These are phyloP conservation scores for Aspergillus mulundensis DNA, from an alignment of 495 filamentous ascomycete species.

Conservation along the genomic window DNA sequence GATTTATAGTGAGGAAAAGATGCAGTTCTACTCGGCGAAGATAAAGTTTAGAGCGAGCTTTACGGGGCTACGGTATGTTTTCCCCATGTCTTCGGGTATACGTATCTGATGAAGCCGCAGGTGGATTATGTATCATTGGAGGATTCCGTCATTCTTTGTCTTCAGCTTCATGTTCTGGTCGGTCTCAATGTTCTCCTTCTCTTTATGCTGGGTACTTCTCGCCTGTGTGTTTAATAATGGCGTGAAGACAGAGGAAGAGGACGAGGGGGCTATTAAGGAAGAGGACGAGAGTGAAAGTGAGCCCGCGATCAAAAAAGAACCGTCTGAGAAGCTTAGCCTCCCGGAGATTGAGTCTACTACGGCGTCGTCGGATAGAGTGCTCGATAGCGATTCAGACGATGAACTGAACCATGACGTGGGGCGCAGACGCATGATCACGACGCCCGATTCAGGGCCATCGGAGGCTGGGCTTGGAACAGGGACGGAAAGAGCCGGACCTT, in stretches of 20 bases:
- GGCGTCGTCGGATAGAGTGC: conserved; percentile 14
- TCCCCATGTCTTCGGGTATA: not conserved
- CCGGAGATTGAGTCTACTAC: not conserved
- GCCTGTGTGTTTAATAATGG: conserved; percentile 28
- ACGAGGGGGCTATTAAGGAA: conserved; percentile 26
- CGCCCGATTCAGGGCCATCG: not conserved
- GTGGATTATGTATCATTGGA: conserved; percentile 83
- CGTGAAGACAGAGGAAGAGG: conserved; percentile 15
- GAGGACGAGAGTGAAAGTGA: conserved; percentile 10
- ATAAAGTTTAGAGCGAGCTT: conserved; percentile 70
- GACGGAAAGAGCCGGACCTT: conserved; percentile 29
- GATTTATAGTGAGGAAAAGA: conserved; percentile 57
- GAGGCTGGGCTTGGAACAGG: conserved; percentile 27
- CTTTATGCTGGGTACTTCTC: conserved; percentile 54
- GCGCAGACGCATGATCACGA: not conserved
- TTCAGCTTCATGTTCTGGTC: conserved; percentile 72
- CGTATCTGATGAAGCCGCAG: conserved; percentile 27
- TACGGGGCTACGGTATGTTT: conserved; percentile 58
- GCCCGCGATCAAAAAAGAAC: conserved; percentile 28
- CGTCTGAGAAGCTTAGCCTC: conserved; percentile 16
- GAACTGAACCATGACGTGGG: not conserved
- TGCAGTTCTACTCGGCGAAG: conserved; percentile 70
- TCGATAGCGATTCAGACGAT: conserved; percentile 19
- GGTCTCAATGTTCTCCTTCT: conserved; percentile 58
- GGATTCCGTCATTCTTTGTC: conserved; percentile 60